These are phyloP conservation scores for Claviceps humidiphila DNA, from an alignment of 2,329 filamentous ascomycete genomes.

Conservation along the genomic window DNA sequence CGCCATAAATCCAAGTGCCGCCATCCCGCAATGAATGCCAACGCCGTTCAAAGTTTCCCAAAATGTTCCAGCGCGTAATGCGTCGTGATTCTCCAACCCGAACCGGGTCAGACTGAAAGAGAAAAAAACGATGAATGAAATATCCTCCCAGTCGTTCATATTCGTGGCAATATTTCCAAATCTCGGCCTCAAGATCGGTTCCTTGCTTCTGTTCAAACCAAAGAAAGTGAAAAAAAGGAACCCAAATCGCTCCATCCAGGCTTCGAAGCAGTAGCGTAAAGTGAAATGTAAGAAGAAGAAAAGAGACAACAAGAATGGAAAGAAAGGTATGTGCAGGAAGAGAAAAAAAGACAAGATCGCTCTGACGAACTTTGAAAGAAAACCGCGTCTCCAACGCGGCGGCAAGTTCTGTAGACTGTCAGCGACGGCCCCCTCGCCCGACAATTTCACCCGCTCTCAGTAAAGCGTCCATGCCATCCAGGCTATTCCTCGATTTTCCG, in stretches of 20 bases:
- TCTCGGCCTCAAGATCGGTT: too few species aligned
- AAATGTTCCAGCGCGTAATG: neutral
- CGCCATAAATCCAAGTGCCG: neutral
- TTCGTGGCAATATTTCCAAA: conserved; percentile 1
- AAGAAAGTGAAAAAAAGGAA: too few species aligned
- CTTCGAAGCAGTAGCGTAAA: neutral
- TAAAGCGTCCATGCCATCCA: conserved; percentile 48
- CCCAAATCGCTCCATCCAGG: neutral
- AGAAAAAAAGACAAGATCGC: neutral
- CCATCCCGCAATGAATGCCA: neutral
- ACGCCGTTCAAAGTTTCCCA: conserved; percentile 2
- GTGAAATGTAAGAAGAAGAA: neutral
- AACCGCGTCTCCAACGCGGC: neutral
- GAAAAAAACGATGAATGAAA: neutral
- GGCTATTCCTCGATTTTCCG: conserved; percentile 13
- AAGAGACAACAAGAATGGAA: neutral
- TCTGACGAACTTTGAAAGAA: neutral
- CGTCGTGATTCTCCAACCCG: neutral
- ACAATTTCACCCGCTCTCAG: conserved; percentile 47
- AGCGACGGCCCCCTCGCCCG: conserved; percentile 24
- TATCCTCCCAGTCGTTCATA: neutral
- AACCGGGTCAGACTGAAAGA: too few species aligned
- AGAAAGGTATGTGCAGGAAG: neutral
- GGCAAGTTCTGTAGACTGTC: conserved; percentile 2
- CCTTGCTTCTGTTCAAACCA: too few species aligned